Percentiles rank a stretch among this genome's conserved stretches.
phyloP scores from a whole-genome alignment of 225 moss, liverwort and hornwort genomes.

The Bryum argenteum region DNA sequence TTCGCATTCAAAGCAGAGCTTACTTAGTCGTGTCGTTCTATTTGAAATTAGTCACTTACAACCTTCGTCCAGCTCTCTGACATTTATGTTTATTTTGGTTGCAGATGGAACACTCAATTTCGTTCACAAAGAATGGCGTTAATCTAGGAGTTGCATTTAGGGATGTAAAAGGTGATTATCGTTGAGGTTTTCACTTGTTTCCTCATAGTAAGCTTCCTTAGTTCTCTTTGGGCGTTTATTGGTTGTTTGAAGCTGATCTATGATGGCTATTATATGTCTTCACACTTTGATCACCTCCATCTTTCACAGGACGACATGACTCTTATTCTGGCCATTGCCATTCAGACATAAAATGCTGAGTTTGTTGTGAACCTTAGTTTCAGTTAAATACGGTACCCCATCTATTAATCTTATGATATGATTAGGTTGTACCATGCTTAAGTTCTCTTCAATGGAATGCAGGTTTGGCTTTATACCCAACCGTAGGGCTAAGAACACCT shows the following conservation, averaged over 20 bases:
- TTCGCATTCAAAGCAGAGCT: neutral
- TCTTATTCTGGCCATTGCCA: neutral
- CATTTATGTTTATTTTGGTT: slow-evolving; percentile 4
- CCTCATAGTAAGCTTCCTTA: neutral
- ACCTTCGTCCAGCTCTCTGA: slow-evolving; percentile 7
- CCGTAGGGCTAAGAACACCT: slow-evolving; percentile 41
- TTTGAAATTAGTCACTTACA: neutral
- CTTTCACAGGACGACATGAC: neutral
- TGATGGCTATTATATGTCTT: too few relatives aligned
- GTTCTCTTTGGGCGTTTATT: neutral
- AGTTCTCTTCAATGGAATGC: slow-evolving; percentile 15
- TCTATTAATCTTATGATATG: neutral
- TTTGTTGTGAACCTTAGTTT: too few relatives aligned
- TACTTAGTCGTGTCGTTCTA: neutral
- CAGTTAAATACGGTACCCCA: too few relatives aligned
- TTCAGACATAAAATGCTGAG: neutral
- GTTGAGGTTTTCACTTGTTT: slow-evolving; percentile 12
- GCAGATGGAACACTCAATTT: slow-evolving; percentile 48
- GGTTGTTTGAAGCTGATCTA: neutral
- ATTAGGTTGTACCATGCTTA: neutral
- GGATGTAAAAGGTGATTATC: slow-evolving; percentile 38
- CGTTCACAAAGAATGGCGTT: slow-evolving; percentile 42
- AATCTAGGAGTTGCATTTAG: slow-evolving; percentile 44
- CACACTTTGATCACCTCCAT: neutral
- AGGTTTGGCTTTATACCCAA: slow-evolving; percentile 43